Base-by-base conservation (phyloP, 352 stramenopile genomes). In the Blastocystis hominis region DNA sequence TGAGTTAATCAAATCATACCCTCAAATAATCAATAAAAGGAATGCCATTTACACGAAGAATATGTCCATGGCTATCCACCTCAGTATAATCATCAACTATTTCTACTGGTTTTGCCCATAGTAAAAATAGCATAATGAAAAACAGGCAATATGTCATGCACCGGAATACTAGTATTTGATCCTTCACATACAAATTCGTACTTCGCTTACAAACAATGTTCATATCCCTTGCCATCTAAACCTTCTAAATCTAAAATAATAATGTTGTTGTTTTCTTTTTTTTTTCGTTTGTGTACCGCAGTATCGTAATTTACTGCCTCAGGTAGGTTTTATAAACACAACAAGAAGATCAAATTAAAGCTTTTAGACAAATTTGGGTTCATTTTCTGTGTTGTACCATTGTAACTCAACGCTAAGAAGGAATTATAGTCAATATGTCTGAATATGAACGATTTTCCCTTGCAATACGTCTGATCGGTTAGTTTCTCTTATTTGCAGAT, bases 51-150 rank as follows among this genome's bases (percentile, higher is more conserved):
- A 80, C 70, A 40, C 70, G 70, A 63, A 80, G 46, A 63, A 80
- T 80, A 42, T 80, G 70, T 47, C 70, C 70, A 15, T 80, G 17
- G 3, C 36, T n/a, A 64, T 80, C 70, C 36, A 38, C 70, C 44
- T 80, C 70, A 15, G 70, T 80, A 38, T 61, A 80, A 64, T 80
- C 70, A n/a, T 80, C 50, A 2, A 80, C 70, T 63, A 64, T 40
- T 44, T 80, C 70, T 3, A 62, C 70, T 30, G 70, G 70, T n/a
- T 80, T 80, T 38, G 70, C 70, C 70, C 70, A 80, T 24, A 80
- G 53, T n/a, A 80, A 24, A 64, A 80, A 80, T 13, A 80, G 70
- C 53, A 80, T 34, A 3, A 80, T 7, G 9, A 80, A 20, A 64
- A 80, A 80, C 20, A 80, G 42, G 20, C 62, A 30, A 46, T 64